Percentiles rank a stretch among this genome's conserved stretches.
These are phyloP conservation scores for Annona cherimola DNA, from an alignment of 164 flowering plant genomes.

Conservation along the genomic window DNA sequence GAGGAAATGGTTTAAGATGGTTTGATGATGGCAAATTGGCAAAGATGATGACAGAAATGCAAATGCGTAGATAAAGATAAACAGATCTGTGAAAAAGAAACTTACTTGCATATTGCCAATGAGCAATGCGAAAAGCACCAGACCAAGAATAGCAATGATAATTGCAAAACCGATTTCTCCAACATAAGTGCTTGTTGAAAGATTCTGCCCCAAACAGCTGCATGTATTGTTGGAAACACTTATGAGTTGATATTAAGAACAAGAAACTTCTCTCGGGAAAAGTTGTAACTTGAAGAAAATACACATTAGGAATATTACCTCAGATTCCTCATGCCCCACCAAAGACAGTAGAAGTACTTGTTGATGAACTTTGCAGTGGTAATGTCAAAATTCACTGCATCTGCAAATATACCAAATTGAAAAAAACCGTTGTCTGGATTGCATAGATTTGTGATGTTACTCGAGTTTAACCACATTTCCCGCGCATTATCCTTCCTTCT, in stretches of 20 bases:
- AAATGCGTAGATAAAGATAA: background rate
- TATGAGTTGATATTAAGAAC: background rate
- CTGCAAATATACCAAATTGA: constrained; percentile 55
- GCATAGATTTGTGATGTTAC: constrained; percentile 48
- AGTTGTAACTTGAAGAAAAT: background rate
- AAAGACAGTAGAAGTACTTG: constrained; percentile 72
- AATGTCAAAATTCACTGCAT: constrained; percentile 40
- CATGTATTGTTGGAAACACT: constrained; percentile 14
- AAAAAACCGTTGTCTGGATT: constrained; percentile 28
- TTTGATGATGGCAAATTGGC: too few species aligned
- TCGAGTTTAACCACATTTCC: constrained; percentile 41
- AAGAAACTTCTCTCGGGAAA: background rate
- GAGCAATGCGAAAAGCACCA: constrained; percentile 83
- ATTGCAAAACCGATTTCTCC: constrained; percentile 84
- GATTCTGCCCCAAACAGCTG: constrained; percentile 88
- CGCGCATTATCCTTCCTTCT: constrained; percentile 13
- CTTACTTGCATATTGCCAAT: constrained; percentile 96
- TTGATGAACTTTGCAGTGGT: constrained; percentile 36
- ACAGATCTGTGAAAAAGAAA: background rate
- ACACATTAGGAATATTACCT: constrained; percentile 32
- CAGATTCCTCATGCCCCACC: constrained; percentile 71
- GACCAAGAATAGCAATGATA: constrained; percentile 66
- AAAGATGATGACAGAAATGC: too few species aligned
- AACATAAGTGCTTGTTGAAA: constrained; percentile 64
- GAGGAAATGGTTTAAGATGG: too few species aligned